Conservation (phyloP, 495 filamentous ascomycete species). For the Neurospora sp. region DNA sequence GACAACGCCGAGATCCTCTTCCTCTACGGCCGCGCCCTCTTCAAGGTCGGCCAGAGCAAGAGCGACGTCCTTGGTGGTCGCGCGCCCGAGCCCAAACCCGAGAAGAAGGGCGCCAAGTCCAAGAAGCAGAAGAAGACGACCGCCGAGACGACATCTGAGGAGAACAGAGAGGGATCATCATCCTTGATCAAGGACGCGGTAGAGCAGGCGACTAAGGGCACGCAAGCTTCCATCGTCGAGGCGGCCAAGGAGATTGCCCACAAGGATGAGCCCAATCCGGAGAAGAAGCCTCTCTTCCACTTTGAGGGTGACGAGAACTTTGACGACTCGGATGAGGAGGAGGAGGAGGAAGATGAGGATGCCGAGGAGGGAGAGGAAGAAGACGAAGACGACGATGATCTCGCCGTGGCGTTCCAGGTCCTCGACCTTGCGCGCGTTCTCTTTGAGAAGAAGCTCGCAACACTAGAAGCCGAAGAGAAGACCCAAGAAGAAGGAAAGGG, state of each 20-base stretch:
- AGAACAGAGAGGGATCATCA: slow-evolving; percentile 25
- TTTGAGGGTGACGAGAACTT: slow-evolving; percentile 93
- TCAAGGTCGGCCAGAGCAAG: slow-evolving; percentile 85
- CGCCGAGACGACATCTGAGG: too few relatives aligned
- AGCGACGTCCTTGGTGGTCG: slow-evolving; percentile 87
- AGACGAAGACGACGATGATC: slow-evolving; percentile 82
- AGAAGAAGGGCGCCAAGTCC: slow-evolving; percentile 24
- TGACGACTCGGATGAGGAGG: slow-evolving; percentile 64
- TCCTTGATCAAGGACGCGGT: slow-evolving; percentile 39
- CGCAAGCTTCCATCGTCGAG: slow-evolving; percentile 27
- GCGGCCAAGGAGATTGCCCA: slow-evolving; percentile 31
- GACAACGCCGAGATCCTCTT: slow-evolving; percentile 90
- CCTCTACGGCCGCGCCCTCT: slow-evolving; percentile 83
- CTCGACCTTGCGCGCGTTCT: slow-evolving; percentile 85
- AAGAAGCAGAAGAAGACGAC: slow-evolving; percentile 17
- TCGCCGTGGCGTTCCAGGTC: slow-evolving; percentile 80
- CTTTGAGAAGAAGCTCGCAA: slow-evolving; percentile 46
- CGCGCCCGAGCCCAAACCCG: slow-evolving; percentile 46
- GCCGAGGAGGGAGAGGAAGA: slow-evolving; percentile 39
- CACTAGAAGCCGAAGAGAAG: slow-evolving; percentile 16
- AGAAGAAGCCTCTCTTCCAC: slow-evolving; percentile 70
- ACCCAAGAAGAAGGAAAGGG: slow-evolving; percentile 37
- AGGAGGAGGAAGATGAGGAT: slow-evolving; percentile 48
- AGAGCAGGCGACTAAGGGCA: slow-evolving; percentile 33
- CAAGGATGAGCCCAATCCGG: slow-evolving; percentile 17